These are phyloP conservation scores for Chlamydomonas schloesseri DNA, from an alignment of 139 green algal genomes.

Conservation along the genomic window DNA sequence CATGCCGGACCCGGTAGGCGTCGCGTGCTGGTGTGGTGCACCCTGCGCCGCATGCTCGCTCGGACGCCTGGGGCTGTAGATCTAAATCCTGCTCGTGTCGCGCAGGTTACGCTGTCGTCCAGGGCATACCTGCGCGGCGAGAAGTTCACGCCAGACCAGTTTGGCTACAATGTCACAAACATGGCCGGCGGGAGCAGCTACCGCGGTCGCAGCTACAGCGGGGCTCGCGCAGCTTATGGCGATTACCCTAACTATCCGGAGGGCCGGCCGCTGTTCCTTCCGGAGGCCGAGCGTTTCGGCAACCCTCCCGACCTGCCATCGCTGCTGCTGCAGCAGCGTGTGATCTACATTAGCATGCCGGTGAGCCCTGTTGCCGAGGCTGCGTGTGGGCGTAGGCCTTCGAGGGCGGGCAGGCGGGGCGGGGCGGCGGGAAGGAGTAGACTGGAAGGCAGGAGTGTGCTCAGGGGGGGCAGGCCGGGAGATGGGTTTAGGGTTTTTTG, in stretches of 20 bases:
- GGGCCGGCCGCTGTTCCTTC: conserved; percentile 69
- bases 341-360: conserved; percentile 92
- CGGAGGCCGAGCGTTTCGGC: conserved; percentile 71
- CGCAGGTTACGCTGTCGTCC: conserved; percentile 63
- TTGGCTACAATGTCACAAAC: conserved; percentile 54
- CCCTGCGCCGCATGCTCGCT: no score
- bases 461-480: no score
- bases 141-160: conserved; percentile 60
- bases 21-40: no score
- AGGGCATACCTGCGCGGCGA: conserved; percentile 60
- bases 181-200: conserved; percentile 38
- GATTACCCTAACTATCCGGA: conserved; percentile 71
- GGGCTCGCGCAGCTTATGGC: conserved; percentile 58
- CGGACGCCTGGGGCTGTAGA: background rate
- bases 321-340: conserved; percentile 85
- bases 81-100: no score
- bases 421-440: no score
- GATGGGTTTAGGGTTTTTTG: no score
- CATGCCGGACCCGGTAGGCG: conserved; percentile 63
- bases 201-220: conserved; percentile 40
- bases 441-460: no score
- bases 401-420: no score
- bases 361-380: conserved; percentile 26
- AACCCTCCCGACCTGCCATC: conserved; percentile 86
- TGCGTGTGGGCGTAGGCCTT: no score